Evolutionary conservation across 2,329 filamentous ascomycete species (phyloP), one percentile per base, ranked within the genome.

Genomic region (Phaeoacremonium minimum): DNA sequence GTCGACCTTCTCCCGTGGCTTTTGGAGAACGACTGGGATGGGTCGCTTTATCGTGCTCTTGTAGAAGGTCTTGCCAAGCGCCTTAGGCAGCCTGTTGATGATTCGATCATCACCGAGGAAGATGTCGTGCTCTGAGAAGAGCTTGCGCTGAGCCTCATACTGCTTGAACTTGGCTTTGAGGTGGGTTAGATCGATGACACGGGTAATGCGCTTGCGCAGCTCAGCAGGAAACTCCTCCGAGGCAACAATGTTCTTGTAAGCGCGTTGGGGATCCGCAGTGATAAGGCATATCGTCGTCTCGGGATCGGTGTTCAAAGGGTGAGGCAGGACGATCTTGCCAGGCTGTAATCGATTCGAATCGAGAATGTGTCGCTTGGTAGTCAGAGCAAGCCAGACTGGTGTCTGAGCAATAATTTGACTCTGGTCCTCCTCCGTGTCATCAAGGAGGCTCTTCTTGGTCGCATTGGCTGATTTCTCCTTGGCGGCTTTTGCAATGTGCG

Each of bases 91-190:
- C 18, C 72, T 67, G 57, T 76, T 82, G 55, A 83, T 71, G 51
- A 98, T 85, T 33, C 93, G 76, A 55, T 95, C 87, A 59, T 98
- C 93, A 35, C 86, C 91, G 39, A 98, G 74, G 68, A 98, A 97
- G 38, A 97, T 69, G 58, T 97, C 93, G 62, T 96, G 88, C 61
- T 95, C 87, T 30, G 80, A 70, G 44, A 84, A 77, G 22, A 98
- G 76, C 61, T 93, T 87, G 46, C 93, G 76, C 62, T 87, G 82
- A 36, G 80, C 80, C 68, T 98, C 93, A 64, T 87, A 98, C 43
- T 85, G 79, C 69, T 85, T 83, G 74, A 85, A 96, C 68, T 93
- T 91, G 50, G 83, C 75, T 55, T 68, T 67, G 44, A 98, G 72
- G 63, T 97, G 95, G 51, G 75, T 74, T 47, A 90, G 68, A 51